These are phyloP conservation scores for Neonectria punicea DNA, from an alignment of 2,329 filamentous ascomycete species.

Conservation along the genomic window DNA sequence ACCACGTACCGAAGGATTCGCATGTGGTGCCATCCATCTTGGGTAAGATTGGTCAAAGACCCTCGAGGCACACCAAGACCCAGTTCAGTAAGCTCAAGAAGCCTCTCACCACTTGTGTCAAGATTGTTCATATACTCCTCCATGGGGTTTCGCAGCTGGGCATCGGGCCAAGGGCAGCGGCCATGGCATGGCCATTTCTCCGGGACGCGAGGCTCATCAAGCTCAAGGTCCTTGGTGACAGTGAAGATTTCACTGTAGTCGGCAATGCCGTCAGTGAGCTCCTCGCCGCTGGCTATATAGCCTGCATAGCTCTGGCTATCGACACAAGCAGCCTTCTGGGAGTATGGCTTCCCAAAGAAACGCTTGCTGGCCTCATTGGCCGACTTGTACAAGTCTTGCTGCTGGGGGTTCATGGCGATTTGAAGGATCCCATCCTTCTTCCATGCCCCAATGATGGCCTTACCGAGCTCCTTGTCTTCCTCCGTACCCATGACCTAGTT, in stretches of 20 bases:
- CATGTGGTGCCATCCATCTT: conserved; percentile 64
- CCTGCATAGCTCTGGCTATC: conserved; percentile 59
- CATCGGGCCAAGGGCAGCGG: conserved; percentile 59
- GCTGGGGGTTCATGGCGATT: conserved; percentile 51
- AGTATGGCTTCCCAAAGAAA: conserved; percentile 52
- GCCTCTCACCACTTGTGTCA: conserved; percentile 53
- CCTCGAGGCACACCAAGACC: conserved; percentile 54
- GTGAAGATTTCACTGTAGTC: conserved; percentile 65
- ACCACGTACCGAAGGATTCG: conserved; percentile 42
- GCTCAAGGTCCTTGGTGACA: conserved; percentile 58
- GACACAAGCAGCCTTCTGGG: conserved; percentile 55
- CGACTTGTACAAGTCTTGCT: conserved; percentile 49
- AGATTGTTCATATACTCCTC: conserved; percentile 54
- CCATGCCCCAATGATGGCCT: conserved; percentile 55
- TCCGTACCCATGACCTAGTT: too few relatives aligned
- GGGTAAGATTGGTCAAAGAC: conserved; percentile 53
- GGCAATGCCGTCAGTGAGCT: conserved; percentile 59
- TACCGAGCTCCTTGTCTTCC: conserved; percentile 36
- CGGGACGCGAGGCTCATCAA: conserved; percentile 51
- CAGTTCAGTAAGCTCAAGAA: conserved; percentile 58
- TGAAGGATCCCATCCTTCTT: conserved; percentile 59
- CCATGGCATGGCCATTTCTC: conserved; percentile 61
- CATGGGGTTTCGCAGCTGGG: conserved; percentile 53
- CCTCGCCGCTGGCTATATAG: conserved; percentile 61
- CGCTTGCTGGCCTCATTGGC: conserved; percentile 50